Evolutionary conservation across 2,329 filamentous ascomycete species (phyloP).

Genomic region (Cercospora citrullina): DNA sequence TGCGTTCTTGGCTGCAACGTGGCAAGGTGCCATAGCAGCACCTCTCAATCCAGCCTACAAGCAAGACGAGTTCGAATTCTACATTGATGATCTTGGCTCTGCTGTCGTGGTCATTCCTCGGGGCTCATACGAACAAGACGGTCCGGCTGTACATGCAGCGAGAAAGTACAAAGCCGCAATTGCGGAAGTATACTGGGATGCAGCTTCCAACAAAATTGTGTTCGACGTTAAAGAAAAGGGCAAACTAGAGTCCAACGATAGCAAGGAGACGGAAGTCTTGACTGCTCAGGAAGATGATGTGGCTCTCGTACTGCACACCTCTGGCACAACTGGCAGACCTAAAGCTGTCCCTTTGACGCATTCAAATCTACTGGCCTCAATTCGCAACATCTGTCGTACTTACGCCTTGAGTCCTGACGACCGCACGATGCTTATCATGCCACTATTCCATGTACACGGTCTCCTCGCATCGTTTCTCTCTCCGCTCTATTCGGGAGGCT

Average conservation of each 20-base stretch:
- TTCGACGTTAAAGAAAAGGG: slow-evolving; percentile 76
- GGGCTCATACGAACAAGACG: slow-evolving; percentile 57
- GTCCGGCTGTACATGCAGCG: slow-evolving; percentile 53
- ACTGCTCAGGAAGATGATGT: slow-evolving; percentile 70
- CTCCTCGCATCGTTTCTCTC: slow-evolving; percentile 64
- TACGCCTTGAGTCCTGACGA: slow-evolving; percentile 62
- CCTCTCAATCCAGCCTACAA: slow-evolving; percentile 87
- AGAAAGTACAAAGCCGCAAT: background rate
- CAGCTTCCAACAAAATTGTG: slow-evolving; percentile 56
- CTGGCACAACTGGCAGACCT: slow-evolving; percentile 78
- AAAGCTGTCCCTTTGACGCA: slow-evolving; percentile 83
- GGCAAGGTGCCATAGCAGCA: slow-evolving; percentile 78
- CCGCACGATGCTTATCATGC: slow-evolving; percentile 84
- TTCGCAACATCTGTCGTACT: background rate
- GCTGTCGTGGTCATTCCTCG: slow-evolving; percentile 72
- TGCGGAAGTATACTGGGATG: background rate
- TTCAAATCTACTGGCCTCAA: slow-evolving; percentile 63
- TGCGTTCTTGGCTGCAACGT: slow-evolving; percentile 75
- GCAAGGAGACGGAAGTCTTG: slow-evolving; percentile 42
- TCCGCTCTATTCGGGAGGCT: background rate
- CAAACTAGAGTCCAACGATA: slow-evolving; percentile 55
- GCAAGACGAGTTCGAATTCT: slow-evolving; percentile 87
- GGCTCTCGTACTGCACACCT: slow-evolving; percentile 78
- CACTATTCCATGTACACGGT: slow-evolving; percentile 84
- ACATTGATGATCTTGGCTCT: slow-evolving; percentile 81